phyloP scores from a whole-genome alignment of 371 early-diverging fungal genomes.

The Spraguea lophii region DNA sequence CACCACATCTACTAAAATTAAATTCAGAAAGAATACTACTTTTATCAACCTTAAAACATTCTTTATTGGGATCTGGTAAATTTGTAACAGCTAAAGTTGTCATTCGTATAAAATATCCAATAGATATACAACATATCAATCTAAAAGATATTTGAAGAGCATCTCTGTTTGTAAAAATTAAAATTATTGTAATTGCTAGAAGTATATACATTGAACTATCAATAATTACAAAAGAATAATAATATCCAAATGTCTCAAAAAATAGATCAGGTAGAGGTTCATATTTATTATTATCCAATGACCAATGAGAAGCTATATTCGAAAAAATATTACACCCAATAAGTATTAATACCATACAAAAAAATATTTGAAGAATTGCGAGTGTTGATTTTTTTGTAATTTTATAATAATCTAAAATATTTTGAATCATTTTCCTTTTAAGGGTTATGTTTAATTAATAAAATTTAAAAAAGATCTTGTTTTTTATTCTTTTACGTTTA shows the following conservation, averaged over 20 bases:
- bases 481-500: too few relatives aligned
- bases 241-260: neutral
- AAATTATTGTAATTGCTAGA: neutral
- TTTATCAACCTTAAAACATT: neutral
- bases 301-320: neutral
- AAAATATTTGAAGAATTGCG: too few relatives aligned
- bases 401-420: too few relatives aligned
- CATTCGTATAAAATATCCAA: slow-evolving; percentile 3
- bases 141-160: neutral
- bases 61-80: neutral
- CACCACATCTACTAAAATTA: neutral
- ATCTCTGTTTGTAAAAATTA: neutral
- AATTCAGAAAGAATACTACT: neutral
- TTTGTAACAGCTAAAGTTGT: neutral
- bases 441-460: too few relatives aligned
- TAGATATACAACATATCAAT: neutral
- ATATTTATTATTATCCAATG: neutral
- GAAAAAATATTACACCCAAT: too few relatives aligned
- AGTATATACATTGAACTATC: neutral
- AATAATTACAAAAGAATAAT: neutral
- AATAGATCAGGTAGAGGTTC: neutral
- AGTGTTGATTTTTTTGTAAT: too few relatives aligned
- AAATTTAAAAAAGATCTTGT: too few relatives aligned
- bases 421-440: too few relatives aligned
- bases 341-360: too few relatives aligned